Base-by-base conservation (phyloP, 306 rosid genomes). In the Alnus rubra region DNA sequence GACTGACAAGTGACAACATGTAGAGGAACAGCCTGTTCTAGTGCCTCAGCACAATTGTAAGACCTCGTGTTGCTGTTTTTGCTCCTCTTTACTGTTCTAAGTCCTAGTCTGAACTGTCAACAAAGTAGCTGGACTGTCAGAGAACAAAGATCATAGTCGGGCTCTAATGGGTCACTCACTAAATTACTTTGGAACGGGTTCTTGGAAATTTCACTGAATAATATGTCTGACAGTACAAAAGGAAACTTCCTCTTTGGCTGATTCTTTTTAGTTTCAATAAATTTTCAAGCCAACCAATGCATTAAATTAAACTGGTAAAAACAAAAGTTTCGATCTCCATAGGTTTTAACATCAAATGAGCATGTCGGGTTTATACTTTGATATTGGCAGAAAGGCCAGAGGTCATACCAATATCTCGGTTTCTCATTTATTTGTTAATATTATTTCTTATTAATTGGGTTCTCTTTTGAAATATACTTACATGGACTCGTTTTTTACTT, bases 321-420 rank as follows among this genome's bases (percentile, higher is more conserved):
- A 73, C 23, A 75, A 62, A 51, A 56, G 4, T 33, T 60, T 86
- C 74, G 68, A 83, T 81, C 78, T 74, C 83, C 60, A 39, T 31
- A 62, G 62, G 67, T 64, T 68, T n/a, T 60, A 60, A 75, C 55
- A 50, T 71, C 67, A 84, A 88, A 89, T 88, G 87, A 84, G 84
- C 79, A 80, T 39, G 64, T 70, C 78, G 0, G 91, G 97, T 71
- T 60, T 78, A 71, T 88, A 76, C 80, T 89, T 68, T 69, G 88
- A 82, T 60, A 82, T 89, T 73, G 94, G 97, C 42, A 87, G 85
- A 83, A 88, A 84, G 59, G 94, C 94, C 76, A 88, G 80, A 92
- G 94, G 97, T 92, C 48, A 77, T n/a, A 65, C 72, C 69, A 76
- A 39, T 37, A 79, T 7, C 1, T 71, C 44, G 39, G 52, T 16